These are phyloP conservation scores for Naganishia liquefaciens DNA, from an alignment of 1,284 basidiomycete genomes.

Conservation along the genomic window DNA sequence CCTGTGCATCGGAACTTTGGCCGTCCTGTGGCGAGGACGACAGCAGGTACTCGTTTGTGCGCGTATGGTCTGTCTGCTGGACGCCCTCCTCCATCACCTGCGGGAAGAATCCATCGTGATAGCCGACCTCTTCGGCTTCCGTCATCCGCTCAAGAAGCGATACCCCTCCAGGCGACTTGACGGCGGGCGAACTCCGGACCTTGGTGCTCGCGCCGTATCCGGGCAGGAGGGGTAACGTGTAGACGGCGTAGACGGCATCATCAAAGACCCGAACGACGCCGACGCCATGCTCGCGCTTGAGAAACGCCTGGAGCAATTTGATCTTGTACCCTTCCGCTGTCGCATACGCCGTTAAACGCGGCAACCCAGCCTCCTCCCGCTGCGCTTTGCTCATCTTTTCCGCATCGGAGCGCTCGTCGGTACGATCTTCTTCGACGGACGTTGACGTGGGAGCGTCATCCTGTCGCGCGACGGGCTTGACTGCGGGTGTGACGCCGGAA, in stretches of 20 bases:
- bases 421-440: slow-evolving; percentile 48
- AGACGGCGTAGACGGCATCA: slow-evolving; percentile 89
- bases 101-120: slow-evolving; percentile 77
- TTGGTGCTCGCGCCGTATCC: slow-evolving; percentile 85
- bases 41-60: slow-evolving; percentile 48
- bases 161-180: slow-evolving; percentile 62
- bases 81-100: slow-evolving; percentile 35
- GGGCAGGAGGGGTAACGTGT: slow-evolving; percentile 84
- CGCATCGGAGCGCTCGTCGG: slow-evolving; percentile 50
- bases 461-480: slow-evolving; percentile 24
- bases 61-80: slow-evolving; percentile 30
- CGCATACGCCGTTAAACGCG: slow-evolving; percentile 81
- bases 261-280: slow-evolving; percentile 79
- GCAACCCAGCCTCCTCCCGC: slow-evolving; percentile 70
- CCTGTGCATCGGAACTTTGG: background rate
- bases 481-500: background rate
- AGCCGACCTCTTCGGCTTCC: slow-evolving; percentile 85
- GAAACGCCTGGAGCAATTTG: slow-evolving; percentile 72
- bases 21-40: slow-evolving; percentile 33
- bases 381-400: slow-evolving; percentile 67
- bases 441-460: slow-evolving; percentile 37
- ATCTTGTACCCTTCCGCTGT: slow-evolving; percentile 78
- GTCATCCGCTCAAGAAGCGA: slow-evolving; percentile 69
- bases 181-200: slow-evolving; percentile 75
- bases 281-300: slow-evolving; percentile 92